Percentiles rank a stretch among this genome's conserved stretches.
Evolutionary conservation across 495 filamentous ascomycete genomes (phyloP).

Genomic region (Penicillium pulvis): DNA sequence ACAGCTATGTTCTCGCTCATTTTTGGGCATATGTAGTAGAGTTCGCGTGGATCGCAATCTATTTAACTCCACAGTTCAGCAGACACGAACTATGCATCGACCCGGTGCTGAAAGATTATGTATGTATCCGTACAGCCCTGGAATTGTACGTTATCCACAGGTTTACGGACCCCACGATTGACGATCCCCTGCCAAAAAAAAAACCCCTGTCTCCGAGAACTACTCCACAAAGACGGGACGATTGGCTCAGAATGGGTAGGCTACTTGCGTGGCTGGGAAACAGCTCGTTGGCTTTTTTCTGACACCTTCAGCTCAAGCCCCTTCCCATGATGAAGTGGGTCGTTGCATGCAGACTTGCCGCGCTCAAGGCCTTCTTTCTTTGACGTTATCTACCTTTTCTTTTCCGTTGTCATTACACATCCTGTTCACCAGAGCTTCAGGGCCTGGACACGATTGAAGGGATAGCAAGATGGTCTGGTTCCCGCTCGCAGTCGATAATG

Average conservation of each 20-base stretch:
- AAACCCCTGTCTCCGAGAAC: not conserved
- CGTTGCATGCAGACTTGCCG: not conserved
- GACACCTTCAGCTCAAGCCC: not conserved
- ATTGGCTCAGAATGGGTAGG: not conserved
- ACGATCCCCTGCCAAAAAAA: not conserved
- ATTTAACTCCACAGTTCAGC: not conserved
- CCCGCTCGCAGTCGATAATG: constrained; percentile 13
- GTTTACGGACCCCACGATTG: not conserved
- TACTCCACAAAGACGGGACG: too few species aligned
- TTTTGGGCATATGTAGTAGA: too few species aligned
- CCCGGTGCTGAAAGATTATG: too few species aligned
- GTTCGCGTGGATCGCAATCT: not conserved
- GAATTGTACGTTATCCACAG: not conserved
- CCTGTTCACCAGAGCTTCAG: not conserved
- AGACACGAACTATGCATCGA: not conserved
- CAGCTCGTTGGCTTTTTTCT: not conserved
- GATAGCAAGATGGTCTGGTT: constrained; percentile 21
- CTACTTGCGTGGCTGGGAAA: not conserved
- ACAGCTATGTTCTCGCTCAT: not conserved
- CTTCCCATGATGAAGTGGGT: not conserved
- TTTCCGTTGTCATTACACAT: not conserved
- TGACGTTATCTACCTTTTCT: not conserved
- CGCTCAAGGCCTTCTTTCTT: not conserved
- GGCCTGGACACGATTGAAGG: not conserved
- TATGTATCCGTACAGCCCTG: too few species aligned